These are phyloP conservation scores for Taiozyma onychis DNA, from an alignment of 1,139 yeast species.

Conservation along the genomic window DNA sequence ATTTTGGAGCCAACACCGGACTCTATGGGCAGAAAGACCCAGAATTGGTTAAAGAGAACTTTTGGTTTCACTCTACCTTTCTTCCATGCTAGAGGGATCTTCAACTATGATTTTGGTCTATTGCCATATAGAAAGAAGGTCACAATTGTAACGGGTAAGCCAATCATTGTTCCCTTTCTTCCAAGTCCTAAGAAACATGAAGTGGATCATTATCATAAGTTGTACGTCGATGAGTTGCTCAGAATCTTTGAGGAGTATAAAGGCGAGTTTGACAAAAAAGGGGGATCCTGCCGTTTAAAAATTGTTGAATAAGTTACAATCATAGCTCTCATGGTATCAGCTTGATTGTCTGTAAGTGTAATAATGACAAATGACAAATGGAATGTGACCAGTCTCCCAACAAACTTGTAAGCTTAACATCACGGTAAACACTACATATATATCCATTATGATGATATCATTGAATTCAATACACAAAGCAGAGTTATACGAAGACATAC, in stretches of 20 bases:
- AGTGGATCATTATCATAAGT: slow-evolving; percentile 65
- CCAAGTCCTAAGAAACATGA: slow-evolving; percentile 40
- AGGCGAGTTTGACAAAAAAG: slow-evolving; percentile 46
- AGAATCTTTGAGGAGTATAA: slow-evolving; percentile 68
- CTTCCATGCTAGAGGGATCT: slow-evolving; percentile 88
- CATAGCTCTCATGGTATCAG: no score
- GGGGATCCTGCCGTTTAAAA: slow-evolving; percentile 37
- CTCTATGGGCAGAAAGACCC: slow-evolving; percentile 52
- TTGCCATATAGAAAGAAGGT: slow-evolving; percentile 83
- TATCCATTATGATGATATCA: no score
- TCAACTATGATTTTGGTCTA: slow-evolving; percentile 88
- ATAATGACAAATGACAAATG: background rate
- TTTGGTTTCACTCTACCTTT: slow-evolving; percentile 86
- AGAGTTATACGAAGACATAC: no score
- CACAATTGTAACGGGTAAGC: slow-evolving; percentile 74
- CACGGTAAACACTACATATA: no score
- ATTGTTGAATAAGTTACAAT: slow-evolving; percentile 34
- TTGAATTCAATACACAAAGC: no score
- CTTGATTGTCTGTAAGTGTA: background rate
- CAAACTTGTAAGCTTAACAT: no score
- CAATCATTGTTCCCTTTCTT: slow-evolving; percentile 61
- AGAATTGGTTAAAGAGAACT: slow-evolving; percentile 61
- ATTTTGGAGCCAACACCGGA: slow-evolving; percentile 50
- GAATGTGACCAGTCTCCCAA: no score
- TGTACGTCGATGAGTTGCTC: slow-evolving; percentile 64